A percentile compares a stretch with the other conserved stretches of the same genome.
Evolutionary conservation across 1,284 basidiomycete species (phyloP).

Genomic region (Trichosporon sp.): DNA sequence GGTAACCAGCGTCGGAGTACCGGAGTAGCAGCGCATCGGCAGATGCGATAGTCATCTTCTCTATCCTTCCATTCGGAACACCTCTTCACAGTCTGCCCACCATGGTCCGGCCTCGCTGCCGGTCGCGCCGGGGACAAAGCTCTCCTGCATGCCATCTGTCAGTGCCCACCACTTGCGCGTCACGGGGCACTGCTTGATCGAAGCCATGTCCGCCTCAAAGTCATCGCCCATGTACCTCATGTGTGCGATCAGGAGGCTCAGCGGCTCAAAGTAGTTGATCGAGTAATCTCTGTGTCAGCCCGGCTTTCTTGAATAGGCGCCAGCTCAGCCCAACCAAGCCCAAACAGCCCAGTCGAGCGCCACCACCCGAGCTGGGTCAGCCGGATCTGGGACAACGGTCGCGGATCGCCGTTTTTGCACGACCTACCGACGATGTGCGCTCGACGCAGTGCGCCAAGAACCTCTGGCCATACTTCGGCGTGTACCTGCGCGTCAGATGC

Average conservation of each 20-base stretch:
- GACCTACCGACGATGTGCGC: slow-evolving; percentile 56
- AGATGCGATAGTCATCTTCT: neutral
- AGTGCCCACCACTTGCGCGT: slow-evolving; percentile 68
- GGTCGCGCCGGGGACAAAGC: slow-evolving; percentile 60
- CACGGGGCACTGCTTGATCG: slow-evolving; percentile 59
- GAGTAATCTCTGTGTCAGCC: slow-evolving; percentile 58
- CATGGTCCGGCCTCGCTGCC: slow-evolving; percentile 65
- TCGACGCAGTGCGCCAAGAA: slow-evolving; percentile 61
- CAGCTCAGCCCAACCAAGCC: neutral
- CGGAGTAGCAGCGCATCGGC: neutral
- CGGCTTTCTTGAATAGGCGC: neutral
- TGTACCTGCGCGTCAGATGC: slow-evolving; percentile 51
- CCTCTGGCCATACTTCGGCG: slow-evolving; percentile 63
- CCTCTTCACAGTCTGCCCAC: slow-evolving; percentile 67
- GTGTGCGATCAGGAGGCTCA: slow-evolving; percentile 58
- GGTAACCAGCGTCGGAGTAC: neutral
- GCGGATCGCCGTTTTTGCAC: neutral
- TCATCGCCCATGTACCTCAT: slow-evolving; percentile 52
- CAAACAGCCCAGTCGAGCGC: neutral
- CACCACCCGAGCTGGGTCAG: neutral
- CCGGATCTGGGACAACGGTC: neutral
- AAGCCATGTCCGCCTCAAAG: slow-evolving; percentile 62
- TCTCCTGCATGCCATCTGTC: slow-evolving; percentile 70
- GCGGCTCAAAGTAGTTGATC: slow-evolving; percentile 61
- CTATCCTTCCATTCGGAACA: slow-evolving; percentile 62